Evolutionary conservation across 2,329 filamentous ascomycete species (phyloP).

Genomic region (Pyricularia sp.): DNA sequence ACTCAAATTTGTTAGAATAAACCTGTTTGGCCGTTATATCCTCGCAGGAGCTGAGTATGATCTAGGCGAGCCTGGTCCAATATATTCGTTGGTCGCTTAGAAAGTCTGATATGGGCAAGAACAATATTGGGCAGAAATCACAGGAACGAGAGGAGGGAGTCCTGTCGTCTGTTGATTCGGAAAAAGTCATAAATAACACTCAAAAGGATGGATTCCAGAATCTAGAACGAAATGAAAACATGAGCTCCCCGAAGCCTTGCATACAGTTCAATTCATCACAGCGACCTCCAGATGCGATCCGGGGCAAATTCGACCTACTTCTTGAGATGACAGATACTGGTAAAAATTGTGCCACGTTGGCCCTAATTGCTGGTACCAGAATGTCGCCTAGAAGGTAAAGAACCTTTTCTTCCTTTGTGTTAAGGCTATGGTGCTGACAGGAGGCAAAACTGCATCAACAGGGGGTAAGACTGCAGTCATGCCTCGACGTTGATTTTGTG

Average conservation of each 20-base stretch:
- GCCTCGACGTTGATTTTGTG: neutral
- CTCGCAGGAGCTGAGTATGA: too few relatives aligned
- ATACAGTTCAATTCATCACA: neutral
- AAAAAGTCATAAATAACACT: neutral
- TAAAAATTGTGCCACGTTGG: too few relatives aligned
- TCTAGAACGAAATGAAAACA: neutral
- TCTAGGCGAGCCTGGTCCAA: too few relatives aligned
- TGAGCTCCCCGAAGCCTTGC: neutral
- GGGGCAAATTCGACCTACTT: neutral
- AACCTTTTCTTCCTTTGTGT: neutral
- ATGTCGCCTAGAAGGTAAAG: neutral
- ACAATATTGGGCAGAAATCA: neutral
- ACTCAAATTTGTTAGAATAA: neutral
- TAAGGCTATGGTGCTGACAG: neutral
- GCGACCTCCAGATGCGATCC: neutral
- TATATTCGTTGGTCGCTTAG: neutral
- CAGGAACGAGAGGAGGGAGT: too few relatives aligned
- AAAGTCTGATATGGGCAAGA: neutral
- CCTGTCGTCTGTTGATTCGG: neutral
- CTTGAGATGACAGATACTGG: too few relatives aligned
- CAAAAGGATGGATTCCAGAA: neutral
- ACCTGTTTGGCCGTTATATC: too few relatives aligned
- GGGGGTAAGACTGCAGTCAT: neutral
- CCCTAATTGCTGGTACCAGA: too few relatives aligned
- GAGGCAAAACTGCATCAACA: neutral